A percentile compares a stretch with the other conserved stretches of the same genome.
phyloP scores from a whole-genome alignment of 1,284 basidiomycete species.

The Cutaneotrichosporon cutaneum region DNA sequence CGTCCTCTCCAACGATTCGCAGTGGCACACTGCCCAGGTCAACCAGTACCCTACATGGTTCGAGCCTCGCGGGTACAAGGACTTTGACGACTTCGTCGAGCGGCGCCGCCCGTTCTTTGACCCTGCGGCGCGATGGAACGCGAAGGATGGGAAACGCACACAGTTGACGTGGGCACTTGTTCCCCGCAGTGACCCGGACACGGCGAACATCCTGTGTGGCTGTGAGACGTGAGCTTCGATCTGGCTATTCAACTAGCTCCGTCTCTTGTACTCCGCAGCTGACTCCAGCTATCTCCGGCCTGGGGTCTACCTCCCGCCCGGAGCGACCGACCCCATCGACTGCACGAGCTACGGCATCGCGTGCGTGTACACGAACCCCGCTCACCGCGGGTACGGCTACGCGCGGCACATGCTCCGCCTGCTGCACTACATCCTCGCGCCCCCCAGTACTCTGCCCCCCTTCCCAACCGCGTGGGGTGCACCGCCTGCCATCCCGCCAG shows the following conservation, averaged over 20 bases:
- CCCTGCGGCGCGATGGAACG: slow-evolving; percentile 7
- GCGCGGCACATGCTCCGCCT: slow-evolving; percentile 37
- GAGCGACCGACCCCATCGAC: slow-evolving; percentile 21
- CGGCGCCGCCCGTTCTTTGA: slow-evolving; percentile 1
- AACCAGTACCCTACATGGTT: slow-evolving; percentile 17
- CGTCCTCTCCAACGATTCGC: slow-evolving; percentile 22
- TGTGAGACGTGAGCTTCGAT: slow-evolving; percentile 31
- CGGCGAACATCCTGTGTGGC: slow-evolving; percentile 32
- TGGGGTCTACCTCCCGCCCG: slow-evolving; percentile 19
- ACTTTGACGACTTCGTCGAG: neutral
- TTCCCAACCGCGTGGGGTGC: slow-evolving; percentile 32
- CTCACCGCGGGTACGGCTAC: slow-evolving; percentile 38
- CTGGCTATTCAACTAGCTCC: neutral
- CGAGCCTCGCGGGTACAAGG: slow-evolving; percentile 2
- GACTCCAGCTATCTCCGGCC: slow-evolving; percentile 27
- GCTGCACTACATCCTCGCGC: slow-evolving; percentile 35
- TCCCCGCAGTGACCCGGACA: slow-evolving; percentile 23
- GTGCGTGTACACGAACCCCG: slow-evolving; percentile 36
- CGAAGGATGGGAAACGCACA: neutral
- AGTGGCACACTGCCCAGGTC: slow-evolving; percentile 10
- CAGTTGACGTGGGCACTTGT: slow-evolving; percentile 33
- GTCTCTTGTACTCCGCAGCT: too few species aligned
- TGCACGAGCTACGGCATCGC: slow-evolving; percentile 35
- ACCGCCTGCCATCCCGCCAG: slow-evolving; percentile 15
- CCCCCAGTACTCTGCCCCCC: slow-evolving; percentile 18